These are phyloP conservation scores for Eustoma russellianum DNA, from an alignment of 257 asterid species.

Conservation along the genomic window DNA sequence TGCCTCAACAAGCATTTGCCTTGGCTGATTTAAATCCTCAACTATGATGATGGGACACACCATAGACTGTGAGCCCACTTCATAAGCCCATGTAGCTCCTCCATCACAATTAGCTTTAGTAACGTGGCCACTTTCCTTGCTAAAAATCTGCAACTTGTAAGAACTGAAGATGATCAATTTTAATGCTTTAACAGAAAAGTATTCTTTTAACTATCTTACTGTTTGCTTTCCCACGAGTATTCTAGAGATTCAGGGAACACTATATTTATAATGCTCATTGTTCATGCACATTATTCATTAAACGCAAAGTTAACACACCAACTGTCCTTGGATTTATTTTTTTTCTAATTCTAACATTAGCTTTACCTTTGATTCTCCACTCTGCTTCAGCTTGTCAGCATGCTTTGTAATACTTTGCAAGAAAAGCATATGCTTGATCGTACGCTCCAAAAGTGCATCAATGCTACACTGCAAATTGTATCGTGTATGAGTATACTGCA, in stretches of 20 bases:
- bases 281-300: too few species aligned
- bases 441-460: constrained; percentile 87
- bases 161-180: constrained; percentile 6
- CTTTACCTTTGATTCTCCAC: constrained; percentile 76
- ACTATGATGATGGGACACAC: constrained; percentile 84
- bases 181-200: background rate
- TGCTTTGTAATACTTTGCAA: constrained; percentile 88
- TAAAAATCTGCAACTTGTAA: constrained; percentile 41
- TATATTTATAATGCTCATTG: too few species aligned
- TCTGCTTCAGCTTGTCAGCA: constrained; percentile 80
- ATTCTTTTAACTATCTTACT: background rate
- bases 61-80: constrained; percentile 79
- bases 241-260: too few species aligned
- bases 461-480: constrained; percentile 80
- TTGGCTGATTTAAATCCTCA: constrained; percentile 84
- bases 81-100: constrained; percentile 98
- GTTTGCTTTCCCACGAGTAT: background rate
- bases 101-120: constrained; percentile 61
- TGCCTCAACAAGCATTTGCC: constrained; percentile 94
- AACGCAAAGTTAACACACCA: background rate
- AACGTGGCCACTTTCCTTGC: constrained; percentile 67
- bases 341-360: background rate
- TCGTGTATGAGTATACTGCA: constrained; percentile 4
- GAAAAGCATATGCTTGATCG: constrained; percentile 91
- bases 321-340: too few species aligned